Evolutionary conservation across 176 grass and related monocot species (phyloP).

Genomic region (Rhynchospora breviuscula): DNA sequence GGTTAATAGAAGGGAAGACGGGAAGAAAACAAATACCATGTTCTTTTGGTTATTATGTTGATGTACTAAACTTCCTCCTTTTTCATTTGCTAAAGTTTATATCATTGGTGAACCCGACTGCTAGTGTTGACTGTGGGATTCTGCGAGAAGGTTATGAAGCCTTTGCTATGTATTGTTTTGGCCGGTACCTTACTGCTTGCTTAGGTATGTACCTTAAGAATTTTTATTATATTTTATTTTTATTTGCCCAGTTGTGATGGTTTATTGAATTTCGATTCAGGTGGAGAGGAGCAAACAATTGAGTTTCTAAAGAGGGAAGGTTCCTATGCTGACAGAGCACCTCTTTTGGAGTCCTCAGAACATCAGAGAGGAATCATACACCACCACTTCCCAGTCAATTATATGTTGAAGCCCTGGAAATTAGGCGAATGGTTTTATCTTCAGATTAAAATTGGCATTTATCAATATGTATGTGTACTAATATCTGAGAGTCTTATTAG

Average conservation of each 20-base stretch:
- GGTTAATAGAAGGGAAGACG: not conserved
- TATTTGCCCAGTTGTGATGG: not conserved
- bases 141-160: constrained; percentile 85
- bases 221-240: not conserved
- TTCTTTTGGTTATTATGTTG: constrained; percentile 9
- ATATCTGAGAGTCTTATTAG: not conserved
- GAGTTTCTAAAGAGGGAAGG: constrained; percentile 89
- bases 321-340: constrained; percentile 43
- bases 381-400: constrained; percentile 94
- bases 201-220: constrained; percentile 50
- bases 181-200: constrained; percentile 88
- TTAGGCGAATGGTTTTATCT: constrained; percentile 66
- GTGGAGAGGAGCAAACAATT: constrained; percentile 91
- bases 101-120: constrained; percentile 76
- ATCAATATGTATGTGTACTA: constrained; percentile 78
- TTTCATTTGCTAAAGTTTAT: constrained; percentile 48
- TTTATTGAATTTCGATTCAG: constrained; percentile 29
- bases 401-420: constrained; percentile 81
- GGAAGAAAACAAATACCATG: not conserved
- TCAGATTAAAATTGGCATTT: constrained; percentile 94
- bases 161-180: constrained; percentile 97
- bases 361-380: constrained; percentile 79
- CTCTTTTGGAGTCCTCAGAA: constrained; percentile 51
- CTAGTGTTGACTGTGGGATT: constrained; percentile 84
- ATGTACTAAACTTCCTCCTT: constrained; percentile 16